A percentile compares a stretch with the other conserved stretches of the same genome.
Evolutionary conservation across 2,329 filamentous ascomycete species (phyloP).

Genomic region (Zymoseptoria ardabiliae): DNA sequence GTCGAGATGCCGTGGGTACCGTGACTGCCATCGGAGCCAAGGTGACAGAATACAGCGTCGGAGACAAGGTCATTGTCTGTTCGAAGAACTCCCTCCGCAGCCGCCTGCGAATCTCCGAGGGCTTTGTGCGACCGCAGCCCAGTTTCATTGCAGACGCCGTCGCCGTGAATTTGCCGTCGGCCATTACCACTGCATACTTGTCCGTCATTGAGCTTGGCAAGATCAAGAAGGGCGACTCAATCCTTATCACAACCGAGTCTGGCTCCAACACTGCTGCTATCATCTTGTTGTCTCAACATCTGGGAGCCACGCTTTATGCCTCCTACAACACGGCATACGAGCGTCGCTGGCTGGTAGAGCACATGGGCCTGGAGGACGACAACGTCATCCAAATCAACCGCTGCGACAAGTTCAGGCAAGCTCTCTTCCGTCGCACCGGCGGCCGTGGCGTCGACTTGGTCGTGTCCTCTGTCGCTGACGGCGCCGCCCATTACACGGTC

Average conservation of each 20-base stretch:
- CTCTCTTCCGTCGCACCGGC: background rate
- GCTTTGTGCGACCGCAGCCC: conserved; percentile 2
- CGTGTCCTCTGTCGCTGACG: background rate
- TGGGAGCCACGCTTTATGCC: conserved; percentile 1
- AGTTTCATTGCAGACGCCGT: conserved; percentile 3
- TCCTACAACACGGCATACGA: conserved; percentile 1
- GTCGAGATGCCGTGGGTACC: background rate
- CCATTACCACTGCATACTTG: background rate
- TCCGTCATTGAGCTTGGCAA: background rate
- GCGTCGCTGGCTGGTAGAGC: conserved; percentile 4
- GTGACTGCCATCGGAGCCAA: background rate
- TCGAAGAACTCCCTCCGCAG: background rate
- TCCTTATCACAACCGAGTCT: background rate
- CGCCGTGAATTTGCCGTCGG: background rate
- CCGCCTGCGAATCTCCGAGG: background rate
- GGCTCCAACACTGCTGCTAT: conserved; percentile 1
- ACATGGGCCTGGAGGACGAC: conserved; percentile 2
- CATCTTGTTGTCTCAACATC: conserved; percentile 1
- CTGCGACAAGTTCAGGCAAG: conserved; percentile 1
- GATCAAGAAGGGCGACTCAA: conserved; percentile 1
- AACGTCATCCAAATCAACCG: conserved; percentile 1
- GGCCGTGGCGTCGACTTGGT: conserved; percentile 1
- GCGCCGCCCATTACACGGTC: background rate
- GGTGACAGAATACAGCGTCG: conserved; percentile 1
- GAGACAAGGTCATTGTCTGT: conserved; percentile 3